These are phyloP conservation scores for Tetracladium setigerum DNA, from an alignment of 495 filamentous ascomycete species.

Conservation along the genomic window DNA sequence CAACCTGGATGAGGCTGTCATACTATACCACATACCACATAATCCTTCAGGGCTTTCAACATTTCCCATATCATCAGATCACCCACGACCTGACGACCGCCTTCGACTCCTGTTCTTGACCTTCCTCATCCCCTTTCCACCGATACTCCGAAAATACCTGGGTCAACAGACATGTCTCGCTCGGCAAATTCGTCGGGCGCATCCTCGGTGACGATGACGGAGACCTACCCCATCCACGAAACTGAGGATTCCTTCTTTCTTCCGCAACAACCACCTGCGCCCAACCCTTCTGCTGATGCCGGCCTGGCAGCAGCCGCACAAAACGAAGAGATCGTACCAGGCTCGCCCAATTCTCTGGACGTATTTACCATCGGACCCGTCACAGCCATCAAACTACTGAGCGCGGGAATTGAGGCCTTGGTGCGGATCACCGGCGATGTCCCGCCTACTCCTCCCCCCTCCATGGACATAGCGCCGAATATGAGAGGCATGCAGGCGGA, in stretches of 20 bases:
- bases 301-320: slow-evolving; percentile 21
- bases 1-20: slow-evolving; percentile 9
- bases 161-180: too few relatives aligned
- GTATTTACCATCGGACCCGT: slow-evolving; percentile 66
- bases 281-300: slow-evolving; percentile 41
- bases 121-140: slow-evolving; percentile 6
- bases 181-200: background rate
- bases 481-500: slow-evolving; percentile 49
- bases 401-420: slow-evolving; percentile 63
- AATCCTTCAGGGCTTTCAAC: background rate
- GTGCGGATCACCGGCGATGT: slow-evolving; percentile 64
- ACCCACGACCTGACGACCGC: background rate
- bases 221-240: slow-evolving; percentile 14
- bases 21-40: background rate
- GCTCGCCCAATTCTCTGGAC: slow-evolving; percentile 33
- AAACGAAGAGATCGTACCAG: slow-evolving; percentile 4
- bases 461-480: slow-evolving; percentile 51
- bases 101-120: background rate
- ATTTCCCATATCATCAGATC: background rate
- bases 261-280: slow-evolving; percentile 37
- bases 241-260: slow-evolving; percentile 15
- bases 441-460: slow-evolving; percentile 63
- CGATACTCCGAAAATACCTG: too few relatives aligned
- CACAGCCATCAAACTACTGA: slow-evolving; percentile 73
- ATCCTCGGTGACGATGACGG: background rate